Evolutionary conservation across 768 basidiomycete species (phyloP).

Genomic region (Cytidiella melzeri): DNA sequence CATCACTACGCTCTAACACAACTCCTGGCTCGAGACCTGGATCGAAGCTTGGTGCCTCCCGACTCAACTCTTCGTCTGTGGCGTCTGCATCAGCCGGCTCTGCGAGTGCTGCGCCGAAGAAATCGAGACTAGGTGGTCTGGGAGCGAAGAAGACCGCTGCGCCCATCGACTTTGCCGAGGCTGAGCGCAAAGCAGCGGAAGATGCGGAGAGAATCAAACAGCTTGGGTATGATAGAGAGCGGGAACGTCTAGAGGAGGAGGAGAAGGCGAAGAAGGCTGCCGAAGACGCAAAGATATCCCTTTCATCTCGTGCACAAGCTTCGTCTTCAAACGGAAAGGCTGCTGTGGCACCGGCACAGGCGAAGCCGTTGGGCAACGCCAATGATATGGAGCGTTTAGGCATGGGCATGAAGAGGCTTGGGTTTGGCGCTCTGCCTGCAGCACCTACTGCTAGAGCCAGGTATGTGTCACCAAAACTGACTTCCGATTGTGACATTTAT

Average conservation of each 20-base stretch:
- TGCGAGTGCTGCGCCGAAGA: constrained; percentile 38
- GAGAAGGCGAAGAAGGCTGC: constrained; percentile 47
- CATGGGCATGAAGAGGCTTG: constrained; percentile 72
- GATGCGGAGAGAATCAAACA: constrained; percentile 91
- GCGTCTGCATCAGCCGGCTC: constrained; percentile 17
- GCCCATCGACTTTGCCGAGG: constrained; percentile 90
- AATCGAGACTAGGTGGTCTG: constrained; percentile 66
- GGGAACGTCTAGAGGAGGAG: constrained; percentile 80
- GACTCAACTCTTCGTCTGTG: constrained; percentile 35
- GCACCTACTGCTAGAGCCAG: constrained; percentile 45
- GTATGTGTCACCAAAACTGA: not conserved
- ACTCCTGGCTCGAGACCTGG: constrained; percentile 22
- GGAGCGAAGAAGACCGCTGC: constrained; percentile 83
- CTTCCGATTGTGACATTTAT: not conserved
- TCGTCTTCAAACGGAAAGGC: constrained; percentile 12
- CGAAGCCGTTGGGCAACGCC: constrained; percentile 34
- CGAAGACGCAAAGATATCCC: constrained; percentile 37
- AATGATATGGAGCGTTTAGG: constrained; percentile 53
- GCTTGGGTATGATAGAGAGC: constrained; percentile 83
- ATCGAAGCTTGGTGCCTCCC: constrained; percentile 36
- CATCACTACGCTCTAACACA: constrained; percentile 41
- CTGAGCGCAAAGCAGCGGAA: constrained; percentile 82
- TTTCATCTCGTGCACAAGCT: constrained; percentile 8
- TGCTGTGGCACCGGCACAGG: constrained; percentile 19
- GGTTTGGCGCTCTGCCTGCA: constrained; percentile 78